Base-by-base conservation (phyloP, 2,329 filamentous ascomycete genomes). In the Davidsoniella australis region DNA sequence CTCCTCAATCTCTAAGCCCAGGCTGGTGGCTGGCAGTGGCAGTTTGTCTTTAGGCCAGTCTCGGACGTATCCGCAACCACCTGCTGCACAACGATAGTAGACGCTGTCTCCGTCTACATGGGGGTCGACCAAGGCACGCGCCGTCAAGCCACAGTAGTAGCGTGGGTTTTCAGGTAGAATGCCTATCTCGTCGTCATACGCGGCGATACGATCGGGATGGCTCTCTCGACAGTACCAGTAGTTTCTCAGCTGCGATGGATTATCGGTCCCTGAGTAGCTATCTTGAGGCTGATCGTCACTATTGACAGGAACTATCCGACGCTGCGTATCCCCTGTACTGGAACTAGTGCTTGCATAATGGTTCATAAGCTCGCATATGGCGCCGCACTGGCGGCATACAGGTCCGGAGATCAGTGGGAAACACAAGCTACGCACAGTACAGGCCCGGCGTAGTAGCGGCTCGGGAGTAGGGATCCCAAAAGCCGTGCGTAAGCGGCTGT, bases 81-180 rank as follows among this genome's bases (percentile, higher is more conserved):
- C 50, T 10, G 46, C 39, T 9, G 50, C 50, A 49, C 50, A 52
- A 2, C 49, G 49, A 24, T 44, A 51, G 36, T 51, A 51, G 33
- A 45, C 23, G n/a, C 39, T 24, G 10, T 20, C 20, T 14, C 29
- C 40, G 16, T 26, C 44, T 7, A 17, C 36, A 40, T 39, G 8
- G 7, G 4, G 23, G 18, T 24, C 20, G n/a, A 16, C 20, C 33
- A 40, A 41, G 2, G 46, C 41, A 29, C 50, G 37, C 29, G 50
- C 38, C 16, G 50, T 52, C 23, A 52, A 52, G 2, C 47, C 37
- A 33, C 50, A 52, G 36, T 49, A 52, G 24, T 46, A 52, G 8
- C 50, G 37, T n/a, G 50, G 50, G 41, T 52, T 52, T 39, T 52
- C 50, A 16, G 50, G 43, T n/a, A 52, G 33, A 33, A 52, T 40